These are phyloP conservation scores for Vaccinium macrocarpon DNA, from an alignment of 148 eudicot species.

Conservation along the genomic window DNA sequence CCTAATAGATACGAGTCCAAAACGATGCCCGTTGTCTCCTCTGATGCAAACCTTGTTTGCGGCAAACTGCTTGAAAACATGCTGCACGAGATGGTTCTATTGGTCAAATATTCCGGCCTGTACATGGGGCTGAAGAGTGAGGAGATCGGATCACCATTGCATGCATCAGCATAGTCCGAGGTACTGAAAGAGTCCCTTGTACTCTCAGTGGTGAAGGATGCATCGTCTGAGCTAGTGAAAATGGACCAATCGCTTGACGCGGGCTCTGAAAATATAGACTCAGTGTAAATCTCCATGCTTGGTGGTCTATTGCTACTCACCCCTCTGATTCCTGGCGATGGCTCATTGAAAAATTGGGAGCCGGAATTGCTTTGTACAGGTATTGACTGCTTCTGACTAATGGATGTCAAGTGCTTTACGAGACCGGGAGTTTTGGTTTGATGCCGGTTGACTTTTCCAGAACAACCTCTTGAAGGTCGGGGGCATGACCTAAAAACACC, in stretches of 20 bases:
- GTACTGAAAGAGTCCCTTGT: constrained; percentile 86
- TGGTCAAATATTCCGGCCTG: constrained; percentile 37
- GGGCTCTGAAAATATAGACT: constrained; percentile 57
- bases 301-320: constrained; percentile 43
- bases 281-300: constrained; percentile 25
- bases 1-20: constrained; percentile 31
- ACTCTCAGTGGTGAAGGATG: constrained; percentile 90
- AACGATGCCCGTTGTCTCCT: constrained; percentile 49
- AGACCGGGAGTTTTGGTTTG: constrained; percentile 23
- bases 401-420: constrained; percentile 28
- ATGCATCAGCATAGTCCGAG: constrained; percentile 49
- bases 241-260: constrained; percentile 87
- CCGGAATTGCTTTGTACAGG: constrained; percentile 25
- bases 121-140: constrained; percentile 45
- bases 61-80: constrained; percentile 57
- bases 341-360: constrained; percentile 21
- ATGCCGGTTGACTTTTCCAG: constrained; percentile 33
- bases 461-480: constrained; percentile 49
- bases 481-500: constrained; percentile 57
- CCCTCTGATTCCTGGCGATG: constrained; percentile 26
- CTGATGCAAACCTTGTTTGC: constrained; percentile 44
- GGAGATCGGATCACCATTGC: constrained; percentile 51
- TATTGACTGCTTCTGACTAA: constrained; percentile 39
- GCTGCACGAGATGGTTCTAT: constrained; percentile 60
- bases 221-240: constrained; percentile 95